Evolutionary conservation across 1,284 basidiomycete genomes (phyloP), one percentile per base, ranked within the genome.

Genomic region (Apiotrichum porosum): DNA sequence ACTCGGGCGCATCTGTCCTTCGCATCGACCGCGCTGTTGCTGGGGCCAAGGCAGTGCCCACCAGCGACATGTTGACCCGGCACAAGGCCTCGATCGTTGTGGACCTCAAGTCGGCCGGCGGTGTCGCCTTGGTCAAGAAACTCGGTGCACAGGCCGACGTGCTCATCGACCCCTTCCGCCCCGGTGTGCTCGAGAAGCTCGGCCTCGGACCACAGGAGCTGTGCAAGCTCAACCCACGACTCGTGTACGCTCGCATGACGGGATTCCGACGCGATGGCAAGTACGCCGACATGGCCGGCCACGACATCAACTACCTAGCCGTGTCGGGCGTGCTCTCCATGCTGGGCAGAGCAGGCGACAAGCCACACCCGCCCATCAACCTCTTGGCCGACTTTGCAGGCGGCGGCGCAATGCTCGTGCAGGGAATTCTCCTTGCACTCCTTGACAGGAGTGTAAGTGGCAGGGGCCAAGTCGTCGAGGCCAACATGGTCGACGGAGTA

Each of bases 331-430:
- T 49, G 28, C 47, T 55, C 12, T 21, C 24, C 44, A 49, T 55
- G 49, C 31, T 55, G 21, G 37, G 48, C 32, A 21, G 41, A 10
- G 38, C 42, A 2, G 46, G 43, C 22, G 46, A 47, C 28, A 28
- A 18, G 26, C 53, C 53, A 9, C 22, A 32, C 10, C 49, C 53
- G 37, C 53, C 53, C 4, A 32, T 45, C 22, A 55, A 55, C 44
- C 51, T 55, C 22, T 49, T 55, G 15, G 53, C 46, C 41, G 53
- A 55, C 53, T 55, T 55, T 49, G 53, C 53, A 6, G 53, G 53
- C 34, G 53, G 53, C 23, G 53, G 53, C 39, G 37, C 26, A 28
- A 41, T 52, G 40, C 53, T 55, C 21, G 44, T 55, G 4, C 49
- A 47, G 23, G 53, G 53, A 14, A 55, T 55, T 26, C 41, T 55